Evolutionary conservation across 2,329 filamentous ascomycete genomes (phyloP), one percentile per base, ranked within the genome.

Genomic region (Penicillium sp.): DNA sequence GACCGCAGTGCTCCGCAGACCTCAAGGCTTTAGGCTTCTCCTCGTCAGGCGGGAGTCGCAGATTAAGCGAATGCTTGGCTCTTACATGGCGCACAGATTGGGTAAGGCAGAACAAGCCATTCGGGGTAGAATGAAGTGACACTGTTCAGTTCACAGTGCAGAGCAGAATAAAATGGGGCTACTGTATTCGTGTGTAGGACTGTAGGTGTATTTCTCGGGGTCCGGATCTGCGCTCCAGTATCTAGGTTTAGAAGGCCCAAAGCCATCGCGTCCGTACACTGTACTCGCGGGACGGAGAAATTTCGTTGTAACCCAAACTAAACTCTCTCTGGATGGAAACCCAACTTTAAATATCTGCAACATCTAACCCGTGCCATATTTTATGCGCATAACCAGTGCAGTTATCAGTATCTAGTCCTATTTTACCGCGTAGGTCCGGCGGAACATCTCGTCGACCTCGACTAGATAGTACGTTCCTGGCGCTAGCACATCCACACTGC

Each of bases 1-100:
- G 61, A 64, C 63, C 61, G 65, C 57, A 55, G 63, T 42, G 41
- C 59, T 63, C 66, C 60, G 64, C 48, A 31, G 43, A 34, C 60
- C 25, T n/a, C 15, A 42, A 25, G 11, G n/a, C 12, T 15, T 15
- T 63, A 66, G 62, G 5, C 31, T 10, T 31, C 31, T 31, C 31
- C 31, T 31, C 8, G 31, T 31, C 62, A 25, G n/a, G 51, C 63
- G 61, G 60, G 56, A 61, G 53, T 63, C 60, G 57, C 60, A 62
- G 58, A 58, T 64, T 63, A 59, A 63, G 49, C 39, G 22, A 49
- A 57, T 59, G 54, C 56, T 57, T 59, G 53, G 57, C 55, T 59
- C 55, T 22, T 6, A 25, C n/a, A 60, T 63, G 60, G 60, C 62
- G 60, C 60, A 55, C n/a, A n/a, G 38, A 49, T 35, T 25, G 42